Base-by-base conservation (phyloP, 352 stramenopile genomes). In the Phytophthora foliorum region DNA sequence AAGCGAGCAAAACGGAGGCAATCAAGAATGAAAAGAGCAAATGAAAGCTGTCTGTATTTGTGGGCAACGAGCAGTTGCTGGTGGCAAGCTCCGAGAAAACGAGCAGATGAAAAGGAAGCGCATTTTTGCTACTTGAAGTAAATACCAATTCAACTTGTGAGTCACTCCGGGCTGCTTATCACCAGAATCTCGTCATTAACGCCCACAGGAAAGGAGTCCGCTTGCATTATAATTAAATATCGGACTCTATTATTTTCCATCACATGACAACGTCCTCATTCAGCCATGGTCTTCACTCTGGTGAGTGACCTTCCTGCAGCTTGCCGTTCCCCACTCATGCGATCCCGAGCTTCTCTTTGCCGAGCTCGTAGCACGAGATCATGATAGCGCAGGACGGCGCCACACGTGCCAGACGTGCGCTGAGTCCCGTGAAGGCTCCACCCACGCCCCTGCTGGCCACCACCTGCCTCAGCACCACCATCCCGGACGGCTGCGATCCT, bases 381-480 rank as follows among this genome's bases (percentile, higher is more conserved):
- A 95, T 95, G 74, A 96, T 95, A n/a, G 88, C 88, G 53, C 88
- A 96, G 2, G 86, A 92, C 38, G 88, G 88, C 3, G 81, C 75
- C 17, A 95, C 88, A 22, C 89, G 87, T 32, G 77, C 78, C 19
- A 96, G 57, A 4, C 88, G 84, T 24, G 88, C 82, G 14, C 67
- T 77, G 14, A 95, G 75, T 4, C 87, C 88, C 6, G 85, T 92
- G 61, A 94, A 92, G 0, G 74, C 77, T 24, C 80, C 87, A 3
- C 45, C 41, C 29, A 86, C 36, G 8, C 87, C 87, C 45, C 77
- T 81, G 13, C 67, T 80, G 8, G 66, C 73, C 19, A 91, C 60
- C 19, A 94, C 74, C 60, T 88, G 77, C 53, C 69, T 60, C 27
- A 94, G 71, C 27, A 92, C 61, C 27, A 60, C 21, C 19, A 66